phyloP scores from a whole-genome alignment of 352 stramenopile genomes.

The Pythium aristosporum region DNA sequence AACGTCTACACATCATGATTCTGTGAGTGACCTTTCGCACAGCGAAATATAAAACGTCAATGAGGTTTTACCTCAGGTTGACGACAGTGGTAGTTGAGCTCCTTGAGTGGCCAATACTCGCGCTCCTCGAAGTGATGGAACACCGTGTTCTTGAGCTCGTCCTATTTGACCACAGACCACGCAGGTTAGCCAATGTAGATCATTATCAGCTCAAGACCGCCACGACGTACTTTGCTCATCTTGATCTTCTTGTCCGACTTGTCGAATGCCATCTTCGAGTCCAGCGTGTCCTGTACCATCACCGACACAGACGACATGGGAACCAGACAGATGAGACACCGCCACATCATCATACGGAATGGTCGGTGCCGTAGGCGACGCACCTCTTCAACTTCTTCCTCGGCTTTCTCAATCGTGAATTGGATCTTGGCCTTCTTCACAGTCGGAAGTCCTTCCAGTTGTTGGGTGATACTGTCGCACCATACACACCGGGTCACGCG shows the following conservation, averaged over 20 bases:
- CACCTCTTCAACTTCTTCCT: slow-evolving; percentile 66
- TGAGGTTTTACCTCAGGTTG: slow-evolving; percentile 69
- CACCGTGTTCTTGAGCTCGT: slow-evolving; percentile 86
- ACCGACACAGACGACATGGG: slow-evolving; percentile 2
- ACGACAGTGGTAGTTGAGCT: slow-evolving; percentile 86
- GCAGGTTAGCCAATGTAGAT: not conserved
- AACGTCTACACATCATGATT: slow-evolving; percentile 51
- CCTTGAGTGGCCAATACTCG: slow-evolving; percentile 87
- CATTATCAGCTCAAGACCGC: not conserved
- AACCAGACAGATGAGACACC: slow-evolving; percentile 9
- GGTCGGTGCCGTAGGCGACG: slow-evolving; percentile 4
- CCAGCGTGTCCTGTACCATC: slow-evolving; percentile 20
- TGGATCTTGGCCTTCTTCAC: slow-evolving; percentile 80
- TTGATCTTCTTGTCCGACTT: slow-evolving; percentile 87
- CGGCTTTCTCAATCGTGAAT: slow-evolving; percentile 81
- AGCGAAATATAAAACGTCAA: not conserved
- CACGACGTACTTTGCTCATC: slow-evolving; percentile 74
- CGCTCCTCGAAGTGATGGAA: slow-evolving; percentile 88
- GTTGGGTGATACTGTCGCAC: slow-evolving; percentile 63
- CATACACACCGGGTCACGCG: not conserved
- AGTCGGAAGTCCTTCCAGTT: slow-evolving; percentile 69
- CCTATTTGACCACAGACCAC: slow-evolving; percentile 30
- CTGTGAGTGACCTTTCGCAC: not conserved
- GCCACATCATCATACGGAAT: not conserved
- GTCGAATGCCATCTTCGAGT: slow-evolving; percentile 46